Evolutionary conservation across 192 early-diverging fungal genomes (phyloP), one percentile per base, ranked within the genome.

Genomic region (Coemansia reversa): DNA sequence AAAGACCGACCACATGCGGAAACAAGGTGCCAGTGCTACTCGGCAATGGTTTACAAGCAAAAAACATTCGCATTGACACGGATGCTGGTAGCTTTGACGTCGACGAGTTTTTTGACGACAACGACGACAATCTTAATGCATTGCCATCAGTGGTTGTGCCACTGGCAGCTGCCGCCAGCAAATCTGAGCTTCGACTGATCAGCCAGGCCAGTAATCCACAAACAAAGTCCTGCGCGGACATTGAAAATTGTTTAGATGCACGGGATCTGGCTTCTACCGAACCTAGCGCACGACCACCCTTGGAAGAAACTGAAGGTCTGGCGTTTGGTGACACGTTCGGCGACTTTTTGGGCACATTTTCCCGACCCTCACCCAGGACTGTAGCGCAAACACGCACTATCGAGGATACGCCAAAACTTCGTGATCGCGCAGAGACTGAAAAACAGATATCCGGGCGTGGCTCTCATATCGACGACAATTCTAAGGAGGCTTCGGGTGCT

Each of bases 81-180:
- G 51, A 55, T 11, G 28, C 54, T 19, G 77, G 63, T 0, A 70
- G 61, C 32, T 70, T 80, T 35, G 71, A 80, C 33, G 77, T 56
- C 19, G 68, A 70, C 27, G 22, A 50, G 54, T 58, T 80, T n/a
- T 80, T 80, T 42, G 61, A 66, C 20, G 67, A 67, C 23, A 57
- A 63, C 23, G 54, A 62, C 35, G 45, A 60, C 28, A 22, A 7
- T 14, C 32, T 25, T 7, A 30, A 54, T 51, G 42, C 30, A 0
- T 39, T 56, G 1, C n/a, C 56, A 16, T 23, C 48, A 4, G 22
- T 6, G 4, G 19, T 25, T 22, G 12, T 3, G 14, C 12, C 39
- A 4, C 55, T 9, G 5, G 20, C 4, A 22, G 33, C 54, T 45
- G 52, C 23, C 27, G 62, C 35, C 14, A 39, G 51, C 8, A n/a